Conservation (phyloP, 1,139 yeast genomes). For the Hyphopichia wangnamkhiaoensis region DNA sequence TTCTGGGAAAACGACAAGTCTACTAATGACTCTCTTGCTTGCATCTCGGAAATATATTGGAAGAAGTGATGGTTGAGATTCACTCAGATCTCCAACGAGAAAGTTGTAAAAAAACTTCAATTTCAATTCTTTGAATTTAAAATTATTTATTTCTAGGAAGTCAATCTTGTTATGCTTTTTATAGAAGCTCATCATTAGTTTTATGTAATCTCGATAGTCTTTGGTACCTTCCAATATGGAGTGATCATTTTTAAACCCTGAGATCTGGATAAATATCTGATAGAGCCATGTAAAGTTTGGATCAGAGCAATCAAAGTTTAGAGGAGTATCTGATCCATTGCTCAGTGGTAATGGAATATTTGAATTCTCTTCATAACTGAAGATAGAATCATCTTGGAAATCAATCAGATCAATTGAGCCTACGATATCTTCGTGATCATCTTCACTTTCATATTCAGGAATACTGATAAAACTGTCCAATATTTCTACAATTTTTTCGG, state of each 20-base stretch:
- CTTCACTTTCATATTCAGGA: slow-evolving; percentile 6
- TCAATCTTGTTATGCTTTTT: slow-evolving; percentile 23
- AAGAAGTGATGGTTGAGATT: slow-evolving; percentile 10
- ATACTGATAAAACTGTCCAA: slow-evolving; percentile 21
- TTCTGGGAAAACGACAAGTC: slow-evolving; percentile 14
- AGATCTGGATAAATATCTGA: slow-evolving; percentile 24
- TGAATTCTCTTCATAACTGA: slow-evolving; percentile 18
- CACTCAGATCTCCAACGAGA: slow-evolving; percentile 14
- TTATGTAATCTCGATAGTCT: slow-evolving; percentile 16
- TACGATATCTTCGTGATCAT: not conserved
- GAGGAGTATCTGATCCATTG: slow-evolving; percentile 8
- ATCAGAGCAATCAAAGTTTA: slow-evolving; percentile 16
- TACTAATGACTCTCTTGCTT: slow-evolving; percentile 15
- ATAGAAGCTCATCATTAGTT: slow-evolving; percentile 25
- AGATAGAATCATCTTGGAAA: slow-evolving; percentile 18
- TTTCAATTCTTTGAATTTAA: slow-evolving; percentile 20
- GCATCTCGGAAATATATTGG: slow-evolving; percentile 14
- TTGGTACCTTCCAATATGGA: slow-evolving; percentile 3
- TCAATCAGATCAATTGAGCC: not conserved
- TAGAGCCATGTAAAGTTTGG: slow-evolving; percentile 22
- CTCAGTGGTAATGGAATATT: not conserved
- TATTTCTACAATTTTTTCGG: slow-evolving; percentile 23
- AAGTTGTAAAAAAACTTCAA: slow-evolving; percentile 19
- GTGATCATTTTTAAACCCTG: slow-evolving; percentile 14
- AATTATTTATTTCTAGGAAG: slow-evolving; percentile 22